These are phyloP conservation scores for Haematococcus sp. DNA, from an alignment of 139 green algal species.

Conservation along the genomic window DNA sequence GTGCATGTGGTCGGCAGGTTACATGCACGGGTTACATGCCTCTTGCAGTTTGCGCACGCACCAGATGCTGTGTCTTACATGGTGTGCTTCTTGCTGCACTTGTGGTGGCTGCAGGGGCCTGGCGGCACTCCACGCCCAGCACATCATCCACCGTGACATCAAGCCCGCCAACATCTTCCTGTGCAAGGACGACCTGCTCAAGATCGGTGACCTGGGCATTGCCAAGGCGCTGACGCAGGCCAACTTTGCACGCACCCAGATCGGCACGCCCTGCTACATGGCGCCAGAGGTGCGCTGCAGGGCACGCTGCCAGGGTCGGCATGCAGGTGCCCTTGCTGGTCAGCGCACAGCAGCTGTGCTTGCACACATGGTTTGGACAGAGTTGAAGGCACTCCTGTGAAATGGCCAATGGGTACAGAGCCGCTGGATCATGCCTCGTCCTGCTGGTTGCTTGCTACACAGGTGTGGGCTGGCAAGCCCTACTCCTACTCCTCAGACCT, in stretches of 20 bases:
- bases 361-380: too few relatives aligned
- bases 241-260: slow-evolving; percentile 71
- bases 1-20: too few relatives aligned
- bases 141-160: slow-evolving; percentile 74
- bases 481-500: slow-evolving; percentile 76
- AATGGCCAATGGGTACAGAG: neutral
- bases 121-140: slow-evolving; percentile 60
- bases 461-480: slow-evolving; percentile 70
- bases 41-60: too few relatives aligned
- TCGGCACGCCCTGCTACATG: slow-evolving; percentile 86
- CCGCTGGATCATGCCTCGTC: neutral
- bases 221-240: slow-evolving; percentile 67
- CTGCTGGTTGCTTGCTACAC: neutral
- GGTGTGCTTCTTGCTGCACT: too few relatives aligned
- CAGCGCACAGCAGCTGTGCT: neutral
- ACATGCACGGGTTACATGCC: too few relatives aligned
- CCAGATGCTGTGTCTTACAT: too few relatives aligned
- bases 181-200: slow-evolving; percentile 63
- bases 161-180: slow-evolving; percentile 78
- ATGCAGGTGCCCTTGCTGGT: neutral
- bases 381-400: too few relatives aligned
- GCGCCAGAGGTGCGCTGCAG: slow-evolving; percentile 55
- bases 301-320: neutral
- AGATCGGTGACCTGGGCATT: slow-evolving; percentile 83
- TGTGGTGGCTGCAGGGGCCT: slow-evolving; percentile 41